Evolutionary conservation across 2,329 filamentous ascomycete genomes (phyloP).

Genomic region (Fusarium napiforme): DNA sequence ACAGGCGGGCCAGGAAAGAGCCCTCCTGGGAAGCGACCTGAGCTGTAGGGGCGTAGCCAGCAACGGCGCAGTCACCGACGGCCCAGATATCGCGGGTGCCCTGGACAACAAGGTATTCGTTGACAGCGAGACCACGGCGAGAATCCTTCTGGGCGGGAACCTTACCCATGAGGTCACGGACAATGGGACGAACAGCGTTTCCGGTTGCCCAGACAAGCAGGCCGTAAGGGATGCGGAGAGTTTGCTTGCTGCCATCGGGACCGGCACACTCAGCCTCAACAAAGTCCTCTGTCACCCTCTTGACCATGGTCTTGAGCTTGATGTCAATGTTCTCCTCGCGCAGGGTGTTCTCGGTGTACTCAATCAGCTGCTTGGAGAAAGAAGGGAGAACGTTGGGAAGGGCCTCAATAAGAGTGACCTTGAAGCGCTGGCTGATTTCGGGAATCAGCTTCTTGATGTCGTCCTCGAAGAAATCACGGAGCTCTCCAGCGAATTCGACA

Average conservation of each 20-base stretch:
- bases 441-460: conserved; percentile 99
- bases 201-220: conserved; percentile 98
- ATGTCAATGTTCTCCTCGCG: conserved; percentile 99
- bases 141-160: conserved; percentile 97
- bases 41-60: conserved; percentile 96
- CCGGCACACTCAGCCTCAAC: conserved; percentile 89
- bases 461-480: conserved; percentile 98
- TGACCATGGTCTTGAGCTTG: conserved; percentile 98
- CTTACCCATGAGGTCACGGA: conserved; percentile 90
- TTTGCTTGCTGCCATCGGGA: conserved; percentile 85
- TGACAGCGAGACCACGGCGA: conserved; percentile 92
- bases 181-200: conserved; percentile 88
- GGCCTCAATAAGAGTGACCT: conserved; percentile 96
- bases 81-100: conserved; percentile 98
- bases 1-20: conserved; percentile 90
- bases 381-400: conserved; percentile 95
- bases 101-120: conserved; percentile 98
- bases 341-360: conserved; percentile 99
- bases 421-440: conserved; percentile 93
- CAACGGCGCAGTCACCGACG: conserved; percentile 95
- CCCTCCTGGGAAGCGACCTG: conserved; percentile 98
- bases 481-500: conserved; percentile 97
- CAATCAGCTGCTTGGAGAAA: conserved; percentile 99
- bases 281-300: conserved; percentile 91
- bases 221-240: conserved; percentile 88